phyloP scores from a whole-genome alignment of 2,329 filamentous ascomycete species.

The Xylariales sp. region DNA sequence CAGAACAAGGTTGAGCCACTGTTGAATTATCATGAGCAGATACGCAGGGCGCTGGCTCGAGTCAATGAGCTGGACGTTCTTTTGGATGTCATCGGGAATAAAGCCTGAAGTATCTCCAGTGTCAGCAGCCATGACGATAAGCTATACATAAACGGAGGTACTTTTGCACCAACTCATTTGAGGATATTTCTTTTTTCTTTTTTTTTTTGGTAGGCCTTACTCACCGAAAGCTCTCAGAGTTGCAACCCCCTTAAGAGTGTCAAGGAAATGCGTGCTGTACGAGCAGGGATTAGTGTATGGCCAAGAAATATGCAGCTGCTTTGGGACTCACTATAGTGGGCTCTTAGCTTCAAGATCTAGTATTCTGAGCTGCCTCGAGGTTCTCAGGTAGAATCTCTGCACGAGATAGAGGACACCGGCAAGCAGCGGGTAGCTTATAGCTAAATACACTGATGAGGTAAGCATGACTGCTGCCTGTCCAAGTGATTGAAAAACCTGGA shows the following conservation, averaged over 20 bases:
- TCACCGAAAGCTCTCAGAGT: slow-evolving; percentile 49
- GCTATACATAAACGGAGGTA: too few species aligned
- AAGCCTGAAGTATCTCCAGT: slow-evolving; percentile 26
- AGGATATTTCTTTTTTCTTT: too few species aligned
- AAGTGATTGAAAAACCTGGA: neutral
- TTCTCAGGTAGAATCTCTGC: slow-evolving; percentile 45
- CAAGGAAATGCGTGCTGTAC: slow-evolving; percentile 36
- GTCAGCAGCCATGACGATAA: slow-evolving; percentile 24
- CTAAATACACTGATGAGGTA: slow-evolving; percentile 31
- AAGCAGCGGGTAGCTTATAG: slow-evolving; percentile 37
- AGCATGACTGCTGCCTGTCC: slow-evolving; percentile 33
- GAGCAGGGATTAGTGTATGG: neutral
- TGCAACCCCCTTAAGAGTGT: slow-evolving; percentile 40
- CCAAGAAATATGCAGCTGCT: neutral
- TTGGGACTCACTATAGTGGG: slow-evolving; percentile 36
- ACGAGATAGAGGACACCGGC: slow-evolving; percentile 34
- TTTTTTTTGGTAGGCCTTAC: too few species aligned
- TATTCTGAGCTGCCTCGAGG: slow-evolving; percentile 45
- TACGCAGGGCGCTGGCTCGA: slow-evolving; percentile 47
- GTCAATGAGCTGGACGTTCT: slow-evolving; percentile 39
- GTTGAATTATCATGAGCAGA: slow-evolving; percentile 44
- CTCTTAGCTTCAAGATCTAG: slow-evolving; percentile 47
- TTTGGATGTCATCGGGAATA: slow-evolving; percentile 32
- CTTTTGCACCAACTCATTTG: too few species aligned
- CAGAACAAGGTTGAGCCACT: slow-evolving; percentile 19